These are phyloP conservation scores for Hamamelis virginiana DNA, from an alignment of 164 flowering plant species.

Conservation along the genomic window DNA sequence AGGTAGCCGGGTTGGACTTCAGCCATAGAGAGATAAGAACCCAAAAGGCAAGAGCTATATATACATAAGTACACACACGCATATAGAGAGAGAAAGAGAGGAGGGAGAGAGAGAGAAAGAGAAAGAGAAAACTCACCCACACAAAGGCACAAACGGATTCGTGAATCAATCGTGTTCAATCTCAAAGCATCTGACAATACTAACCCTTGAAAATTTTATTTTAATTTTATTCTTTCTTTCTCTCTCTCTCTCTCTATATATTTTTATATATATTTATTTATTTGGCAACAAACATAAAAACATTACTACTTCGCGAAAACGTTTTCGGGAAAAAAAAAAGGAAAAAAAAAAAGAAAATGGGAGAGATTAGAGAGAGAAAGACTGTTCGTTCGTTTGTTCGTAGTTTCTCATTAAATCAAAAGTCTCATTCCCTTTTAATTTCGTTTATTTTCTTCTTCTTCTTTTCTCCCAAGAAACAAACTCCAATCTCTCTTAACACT, in stretches of 20 bases:
- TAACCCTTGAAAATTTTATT: not conserved
- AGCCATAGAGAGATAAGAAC: too few species aligned
- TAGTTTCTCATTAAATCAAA: slow-evolving; percentile 11
- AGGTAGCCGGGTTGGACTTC: too few species aligned
- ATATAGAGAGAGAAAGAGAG: slow-evolving; percentile 1
- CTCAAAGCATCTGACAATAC: slow-evolving; percentile 15
- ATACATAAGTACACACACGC: not conserved
- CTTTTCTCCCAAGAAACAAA: not conserved
- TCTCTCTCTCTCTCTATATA: not conserved
- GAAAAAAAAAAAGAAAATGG: slow-evolving; percentile 7
- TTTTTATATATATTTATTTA: too few species aligned
- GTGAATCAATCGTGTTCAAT: slow-evolving; percentile 17
- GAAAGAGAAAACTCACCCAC: slow-evolving; percentile 6
- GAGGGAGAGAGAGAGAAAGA: not conserved
- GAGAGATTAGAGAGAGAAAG: slow-evolving; percentile 21
- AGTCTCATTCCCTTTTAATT: not conserved
- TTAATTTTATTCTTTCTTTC: not conserved
- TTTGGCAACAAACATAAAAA: too few species aligned
- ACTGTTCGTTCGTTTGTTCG: slow-evolving; percentile 35
- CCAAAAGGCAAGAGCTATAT: not conserved
- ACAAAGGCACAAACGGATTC: slow-evolving; percentile 8
- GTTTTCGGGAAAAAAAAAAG: slow-evolving; percentile 9
- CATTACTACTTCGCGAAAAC: not conserved
- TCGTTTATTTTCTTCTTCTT: not conserved
- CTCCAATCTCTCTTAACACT: not conserved